These are phyloP conservation scores for Craterostigma plantagineum DNA, from an alignment of 257 asterid species.

Conservation along the genomic window DNA sequence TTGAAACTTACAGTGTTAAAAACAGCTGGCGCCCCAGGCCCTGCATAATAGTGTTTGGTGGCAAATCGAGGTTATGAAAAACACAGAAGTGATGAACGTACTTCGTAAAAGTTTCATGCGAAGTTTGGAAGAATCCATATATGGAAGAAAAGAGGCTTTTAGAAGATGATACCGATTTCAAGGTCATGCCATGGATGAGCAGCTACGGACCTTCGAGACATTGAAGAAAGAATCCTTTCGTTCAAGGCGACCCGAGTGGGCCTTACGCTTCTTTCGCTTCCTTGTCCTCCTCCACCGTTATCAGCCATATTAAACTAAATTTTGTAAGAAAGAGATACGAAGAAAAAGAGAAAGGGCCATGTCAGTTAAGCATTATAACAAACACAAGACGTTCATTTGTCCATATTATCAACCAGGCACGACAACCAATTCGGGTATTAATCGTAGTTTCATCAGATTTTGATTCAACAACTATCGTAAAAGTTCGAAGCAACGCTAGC, in stretches of 20 bases:
- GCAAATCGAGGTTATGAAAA: too few species aligned
- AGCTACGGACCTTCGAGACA: conserved; percentile 56
- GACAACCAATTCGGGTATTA: too few species aligned
- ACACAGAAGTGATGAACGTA: too few species aligned
- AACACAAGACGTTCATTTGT: too few species aligned
- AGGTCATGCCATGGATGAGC: conserved; percentile 98
- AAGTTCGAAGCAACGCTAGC: too few species aligned
- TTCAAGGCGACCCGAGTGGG: conserved; percentile 29
- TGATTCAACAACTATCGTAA: too few species aligned
- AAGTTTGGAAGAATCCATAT: too few species aligned
- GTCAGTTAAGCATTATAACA: not conserved
- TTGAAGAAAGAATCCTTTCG: conserved; percentile 65
- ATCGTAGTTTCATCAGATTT: too few species aligned
- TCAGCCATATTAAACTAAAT: conserved; percentile 32
- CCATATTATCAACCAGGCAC: too few species aligned
- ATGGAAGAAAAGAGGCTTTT: not conserved
- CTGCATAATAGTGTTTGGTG: conserved; percentile 19
- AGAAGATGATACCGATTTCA: conserved; percentile 53
- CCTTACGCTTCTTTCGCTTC: conserved; percentile 14
- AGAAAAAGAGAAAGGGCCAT: not conserved
- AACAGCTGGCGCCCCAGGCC: conserved; percentile 81
- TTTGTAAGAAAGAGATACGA: not conserved
- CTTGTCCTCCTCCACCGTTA: conserved; percentile 9
- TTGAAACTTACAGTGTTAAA: conserved; percentile 67
- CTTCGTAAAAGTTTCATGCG: too few species aligned